Base-by-base conservation (phyloP, 352 stramenopile genomes). In the Phytophthora podocarpi region DNA sequence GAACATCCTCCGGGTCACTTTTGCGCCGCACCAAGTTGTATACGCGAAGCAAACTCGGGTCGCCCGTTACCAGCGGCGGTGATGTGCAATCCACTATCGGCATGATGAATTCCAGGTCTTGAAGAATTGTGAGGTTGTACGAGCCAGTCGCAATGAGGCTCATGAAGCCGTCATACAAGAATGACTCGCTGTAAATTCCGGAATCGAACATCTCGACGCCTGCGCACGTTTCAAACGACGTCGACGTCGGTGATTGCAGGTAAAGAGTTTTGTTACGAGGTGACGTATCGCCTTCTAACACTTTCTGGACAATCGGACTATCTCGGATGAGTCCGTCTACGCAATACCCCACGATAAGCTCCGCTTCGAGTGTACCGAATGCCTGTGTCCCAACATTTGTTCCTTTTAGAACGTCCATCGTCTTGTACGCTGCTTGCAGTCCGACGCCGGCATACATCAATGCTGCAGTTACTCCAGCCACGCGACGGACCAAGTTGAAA, bases 101-200 rank as follows among this genome's bases (percentile, higher is more conserved):
- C 24, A 72, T 39, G 45, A 72, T 62, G 3, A 64, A 54, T 50
- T 76, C 62, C 9, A 72, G 6, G 18, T 72, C 63, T 35, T 54
- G 54, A n/a, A 80, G 30, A 23, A 68, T 35, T 1, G 70, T 59
- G 41, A 79, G 32, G 31, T 78, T 71, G 52, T 79, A 83, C 15
- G 64, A 55, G 13, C 62, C 39, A 9, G 58, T 40, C 11, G 26
- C 40, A 5, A 67, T 30, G 23, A 81, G 31, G 16, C 52, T 34
- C 9, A 34, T 16, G 32, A 69, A 77, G 3, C 60, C 45, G 0
- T 20, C 13, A 30, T 72, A 52, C 31, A 74, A 27, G 21, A 64
- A 69, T 4, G 23, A 15, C 1, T 37, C 30, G 21, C 21, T 27
- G 46, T 85, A 85, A 16, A 82, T 60, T 0, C 61, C 28, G 4